Percentiles rank a stretch among this genome's conserved stretches.
Evolutionary conservation across 768 basidiomycete species (phyloP).

Genomic region (Collybia mongolica): DNA sequence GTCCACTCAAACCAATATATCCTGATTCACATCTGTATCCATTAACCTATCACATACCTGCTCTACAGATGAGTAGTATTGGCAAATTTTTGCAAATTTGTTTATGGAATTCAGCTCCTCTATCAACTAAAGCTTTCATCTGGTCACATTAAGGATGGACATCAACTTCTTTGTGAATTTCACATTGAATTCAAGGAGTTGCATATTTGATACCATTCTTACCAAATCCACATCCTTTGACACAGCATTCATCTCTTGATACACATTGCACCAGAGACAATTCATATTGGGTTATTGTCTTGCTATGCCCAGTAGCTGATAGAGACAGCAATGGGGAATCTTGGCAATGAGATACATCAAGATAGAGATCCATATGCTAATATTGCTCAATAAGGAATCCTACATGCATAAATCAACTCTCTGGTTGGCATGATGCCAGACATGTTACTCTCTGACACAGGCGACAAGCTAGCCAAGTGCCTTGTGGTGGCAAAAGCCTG

Average conservation of each 20-base stretch:
- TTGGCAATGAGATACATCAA: too few species aligned
- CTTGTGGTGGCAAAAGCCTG: slow-evolving; percentile 2
- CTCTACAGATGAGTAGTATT: not conserved
- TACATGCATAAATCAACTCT: slow-evolving; percentile 21
- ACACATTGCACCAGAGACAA: slow-evolving; percentile 1
- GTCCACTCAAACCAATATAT: slow-evolving; percentile 15
- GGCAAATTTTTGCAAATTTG: slow-evolving; percentile 5
- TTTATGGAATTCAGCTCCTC: not conserved
- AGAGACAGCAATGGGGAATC: too few species aligned
- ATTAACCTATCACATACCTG: slow-evolving; percentile 22
- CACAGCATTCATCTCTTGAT: not conserved
- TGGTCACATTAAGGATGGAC: too few species aligned
- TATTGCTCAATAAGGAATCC: slow-evolving; percentile 7
- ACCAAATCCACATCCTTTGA: too few species aligned
- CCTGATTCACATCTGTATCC: slow-evolving; percentile 13
- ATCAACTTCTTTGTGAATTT: too few species aligned
- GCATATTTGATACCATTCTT: too few species aligned
- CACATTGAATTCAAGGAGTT: too few species aligned
- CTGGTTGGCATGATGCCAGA: slow-evolving; percentile 15
- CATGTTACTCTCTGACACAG: not conserved
- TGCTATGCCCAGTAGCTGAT: not conserved
- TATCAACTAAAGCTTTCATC: not conserved
- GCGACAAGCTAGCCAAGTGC: not conserved
- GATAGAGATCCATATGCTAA: too few species aligned
- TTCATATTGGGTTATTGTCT: not conserved